phyloP scores from a whole-genome alignment of 768 basidiomycete species.

The Polyporus arcularius region DNA sequence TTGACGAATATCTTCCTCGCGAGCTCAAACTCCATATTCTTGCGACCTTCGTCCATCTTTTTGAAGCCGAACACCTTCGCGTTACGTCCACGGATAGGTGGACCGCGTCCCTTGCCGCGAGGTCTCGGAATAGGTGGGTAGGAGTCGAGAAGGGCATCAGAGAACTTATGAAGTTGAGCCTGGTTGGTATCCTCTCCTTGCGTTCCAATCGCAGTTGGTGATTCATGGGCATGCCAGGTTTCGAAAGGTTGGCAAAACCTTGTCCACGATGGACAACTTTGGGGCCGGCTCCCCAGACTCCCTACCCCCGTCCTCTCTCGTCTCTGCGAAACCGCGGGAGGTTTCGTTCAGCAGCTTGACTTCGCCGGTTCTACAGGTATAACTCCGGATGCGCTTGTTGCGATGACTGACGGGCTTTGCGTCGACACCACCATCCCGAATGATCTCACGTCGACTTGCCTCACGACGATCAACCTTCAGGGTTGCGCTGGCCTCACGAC shows the following conservation, averaged over 20 bases:
- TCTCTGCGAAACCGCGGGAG: slow-evolving; percentile 56
- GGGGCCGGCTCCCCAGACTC: slow-evolving; percentile 62
- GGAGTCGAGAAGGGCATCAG: slow-evolving; percentile 73
- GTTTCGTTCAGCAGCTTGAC: slow-evolving; percentile 65
- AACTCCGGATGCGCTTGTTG: slow-evolving; percentile 47
- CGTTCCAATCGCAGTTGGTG: neutral
- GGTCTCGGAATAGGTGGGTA: slow-evolving; percentile 68
- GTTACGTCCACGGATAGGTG: slow-evolving; percentile 50
- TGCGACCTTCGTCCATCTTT: slow-evolving; percentile 50
- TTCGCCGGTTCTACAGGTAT: slow-evolving; percentile 62
- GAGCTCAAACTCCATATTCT: slow-evolving; percentile 71
- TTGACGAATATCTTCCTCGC: slow-evolving; percentile 69
- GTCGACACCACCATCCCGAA: slow-evolving; percentile 37
- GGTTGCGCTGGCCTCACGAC: slow-evolving; percentile 72
- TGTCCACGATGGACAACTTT: slow-evolving; percentile 86
- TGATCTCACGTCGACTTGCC: slow-evolving; percentile 56
- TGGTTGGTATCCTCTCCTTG: slow-evolving; percentile 53
- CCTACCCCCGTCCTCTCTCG: slow-evolving; percentile 52
- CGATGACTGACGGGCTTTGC: slow-evolving; percentile 57
- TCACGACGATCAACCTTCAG: slow-evolving; percentile 69
- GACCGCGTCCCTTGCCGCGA: slow-evolving; percentile 61
- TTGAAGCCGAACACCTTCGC: slow-evolving; percentile 59
- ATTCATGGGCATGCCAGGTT: slow-evolving; percentile 47
- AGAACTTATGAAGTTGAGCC: slow-evolving; percentile 76
- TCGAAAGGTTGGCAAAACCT: slow-evolving; percentile 76